These are phyloP conservation scores for Ophiostoma tasmaniense DNA, from an alignment of 2,329 filamentous ascomycete species.

Conservation along the genomic window DNA sequence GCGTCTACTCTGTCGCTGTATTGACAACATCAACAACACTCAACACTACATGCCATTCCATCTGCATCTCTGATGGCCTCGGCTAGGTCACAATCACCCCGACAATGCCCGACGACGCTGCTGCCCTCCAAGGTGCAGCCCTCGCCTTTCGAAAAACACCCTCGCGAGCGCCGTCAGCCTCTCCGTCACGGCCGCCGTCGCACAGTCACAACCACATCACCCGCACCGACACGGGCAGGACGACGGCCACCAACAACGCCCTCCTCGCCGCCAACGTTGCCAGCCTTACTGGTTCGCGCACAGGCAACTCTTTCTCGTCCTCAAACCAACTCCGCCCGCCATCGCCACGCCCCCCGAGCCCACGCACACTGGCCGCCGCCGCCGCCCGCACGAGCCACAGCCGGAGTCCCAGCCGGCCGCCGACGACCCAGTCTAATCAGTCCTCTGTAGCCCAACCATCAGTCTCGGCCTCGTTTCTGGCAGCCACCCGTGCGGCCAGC, in stretches of 20 bases:
- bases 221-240: constrained; percentile 17
- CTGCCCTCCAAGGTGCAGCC: constrained; percentile 44
- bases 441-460: constrained; percentile 21
- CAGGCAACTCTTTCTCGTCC: background rate
- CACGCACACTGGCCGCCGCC: background rate
- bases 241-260: constrained; percentile 27
- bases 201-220: no score
- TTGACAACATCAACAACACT: no score
- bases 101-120: constrained; percentile 18
- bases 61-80: background rate
- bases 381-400: constrained; percentile 13
- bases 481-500: constrained; percentile 54
- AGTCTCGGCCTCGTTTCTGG: constrained; percentile 48
- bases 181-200: constrained; percentile 5
- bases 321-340: background rate
- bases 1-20: no score
- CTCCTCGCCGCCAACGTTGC: constrained; percentile 39
- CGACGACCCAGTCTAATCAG: no score
- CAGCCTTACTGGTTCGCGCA: background rate
- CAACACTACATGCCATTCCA: constrained; percentile 7
- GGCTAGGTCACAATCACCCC: background rate
- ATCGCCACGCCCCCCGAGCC: background rate
- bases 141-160: constrained; percentile 39
- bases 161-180: constrained; percentile 15
- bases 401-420: constrained; percentile 8